These are phyloP conservation scores for Rhodomyrtus psidioides DNA, from an alignment of 441 rosid species.

Conservation along the genomic window DNA sequence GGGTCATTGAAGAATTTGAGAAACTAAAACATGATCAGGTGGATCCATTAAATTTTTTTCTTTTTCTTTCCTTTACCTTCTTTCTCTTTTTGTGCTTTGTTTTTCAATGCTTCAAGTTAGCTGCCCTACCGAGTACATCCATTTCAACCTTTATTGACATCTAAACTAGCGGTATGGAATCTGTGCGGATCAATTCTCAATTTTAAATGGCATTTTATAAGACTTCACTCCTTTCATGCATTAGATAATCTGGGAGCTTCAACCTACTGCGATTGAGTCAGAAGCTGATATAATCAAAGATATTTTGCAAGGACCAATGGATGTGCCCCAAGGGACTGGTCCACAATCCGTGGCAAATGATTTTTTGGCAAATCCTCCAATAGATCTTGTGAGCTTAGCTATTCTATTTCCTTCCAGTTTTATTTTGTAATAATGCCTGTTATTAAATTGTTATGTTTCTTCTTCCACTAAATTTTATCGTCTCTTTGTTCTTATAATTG, in stretches of 20 bases:
- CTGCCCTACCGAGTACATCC: not conserved
- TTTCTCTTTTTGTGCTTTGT: not conserved
- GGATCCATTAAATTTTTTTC: not conserved
- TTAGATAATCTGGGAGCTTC: conserved; percentile 27
- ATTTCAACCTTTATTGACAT: not conserved
- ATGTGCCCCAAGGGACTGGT: not conserved
- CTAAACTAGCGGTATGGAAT: not conserved
- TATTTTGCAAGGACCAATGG: conserved; percentile 1
- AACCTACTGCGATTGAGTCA: conserved; percentile 20
- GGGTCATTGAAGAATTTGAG: conserved; percentile 17
- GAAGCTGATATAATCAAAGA: conserved; percentile 15
- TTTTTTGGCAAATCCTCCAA: not conserved
- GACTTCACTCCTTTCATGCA: not conserved
- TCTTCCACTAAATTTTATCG: not conserved
- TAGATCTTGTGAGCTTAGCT: not conserved
- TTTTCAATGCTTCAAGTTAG: not conserved
- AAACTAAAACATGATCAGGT: conserved; percentile 33
- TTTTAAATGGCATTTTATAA: not conserved
- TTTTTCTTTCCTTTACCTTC: not conserved
- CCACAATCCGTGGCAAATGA: not conserved
- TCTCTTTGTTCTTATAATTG: not conserved
- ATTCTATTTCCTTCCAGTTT: not conserved
- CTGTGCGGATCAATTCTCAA: not conserved
- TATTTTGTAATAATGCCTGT: not conserved
- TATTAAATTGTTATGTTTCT: not conserved